Conservation (phyloP, 2,329 filamentous ascomycete species). For the Hypoxylon rubiginosum region DNA sequence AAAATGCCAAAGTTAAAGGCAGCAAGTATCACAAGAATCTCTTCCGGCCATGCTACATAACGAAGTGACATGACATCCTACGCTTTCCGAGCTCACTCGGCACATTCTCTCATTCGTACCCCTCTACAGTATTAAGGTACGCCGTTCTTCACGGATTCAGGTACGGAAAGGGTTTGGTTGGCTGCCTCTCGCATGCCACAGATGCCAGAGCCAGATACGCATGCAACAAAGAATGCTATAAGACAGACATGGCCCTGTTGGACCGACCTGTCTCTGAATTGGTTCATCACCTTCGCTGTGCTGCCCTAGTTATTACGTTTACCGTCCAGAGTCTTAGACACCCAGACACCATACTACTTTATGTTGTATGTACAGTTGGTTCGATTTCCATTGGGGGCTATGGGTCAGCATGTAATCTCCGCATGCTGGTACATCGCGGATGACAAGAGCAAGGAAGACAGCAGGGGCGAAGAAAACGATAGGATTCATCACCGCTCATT, state of each 20-base stretch:
- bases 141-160: constrained; percentile 13
- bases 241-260: constrained; percentile 38
- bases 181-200: constrained; percentile 25
- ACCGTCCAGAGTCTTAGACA: constrained; percentile 43
- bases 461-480: constrained; percentile 30
- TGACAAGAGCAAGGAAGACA: constrained; percentile 36
- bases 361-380: constrained; percentile 16
- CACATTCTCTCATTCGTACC: constrained; percentile 23
- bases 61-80: constrained; percentile 40
- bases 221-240: constrained; percentile 38
- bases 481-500: constrained; percentile 38
- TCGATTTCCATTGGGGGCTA: constrained; percentile 37
- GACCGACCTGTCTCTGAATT: constrained; percentile 38
- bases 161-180: constrained; percentile 14
- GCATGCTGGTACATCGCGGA: constrained; percentile 44
- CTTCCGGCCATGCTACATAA: constrained; percentile 24
- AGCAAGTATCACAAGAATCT: constrained; percentile 35
- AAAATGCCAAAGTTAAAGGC: constrained; percentile 27
- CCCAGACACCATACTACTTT: neutral
- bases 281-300: constrained; percentile 31
- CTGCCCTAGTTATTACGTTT: constrained; percentile 23
- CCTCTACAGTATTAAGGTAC: constrained; percentile 21
- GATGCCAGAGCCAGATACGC: constrained; percentile 27
- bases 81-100: constrained; percentile 29
- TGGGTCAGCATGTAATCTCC: constrained; percentile 45